Evolutionary conservation across 208 protist species (phyloP).

Genomic region (Wallacemonas sp.): DNA sequence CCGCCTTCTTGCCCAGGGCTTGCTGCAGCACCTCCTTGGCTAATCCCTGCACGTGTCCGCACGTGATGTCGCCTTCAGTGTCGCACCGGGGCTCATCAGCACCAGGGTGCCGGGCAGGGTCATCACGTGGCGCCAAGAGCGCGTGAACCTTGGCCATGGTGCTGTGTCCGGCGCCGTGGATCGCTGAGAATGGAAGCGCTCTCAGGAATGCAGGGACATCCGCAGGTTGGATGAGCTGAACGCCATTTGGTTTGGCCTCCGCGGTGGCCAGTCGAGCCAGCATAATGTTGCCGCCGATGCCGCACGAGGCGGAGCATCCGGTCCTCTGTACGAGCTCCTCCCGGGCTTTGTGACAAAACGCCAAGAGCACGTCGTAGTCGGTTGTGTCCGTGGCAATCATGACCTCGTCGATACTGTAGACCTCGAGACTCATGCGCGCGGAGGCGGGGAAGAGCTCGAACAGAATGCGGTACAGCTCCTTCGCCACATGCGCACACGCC

Average conservation of each 20-base stretch:
- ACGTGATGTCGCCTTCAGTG: constrained; percentile 36
- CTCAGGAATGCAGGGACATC: constrained; percentile 50
- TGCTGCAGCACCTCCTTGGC: constrained; percentile 51
- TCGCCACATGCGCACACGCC: constrained; percentile 57
- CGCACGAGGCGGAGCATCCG: constrained; percentile 82
- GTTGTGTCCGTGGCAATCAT: constrained; percentile 80
- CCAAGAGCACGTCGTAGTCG: constrained; percentile 42
- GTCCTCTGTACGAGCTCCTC: constrained; percentile 49
- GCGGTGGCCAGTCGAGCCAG: constrained; percentile 75
- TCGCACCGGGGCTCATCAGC: constrained; percentile 24
- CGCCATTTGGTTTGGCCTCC: constrained; percentile 76
- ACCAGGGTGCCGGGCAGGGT: neutral
- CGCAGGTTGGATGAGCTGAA: constrained; percentile 40
- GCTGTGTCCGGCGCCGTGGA: constrained; percentile 73
- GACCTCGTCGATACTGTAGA: constrained; percentile 91
- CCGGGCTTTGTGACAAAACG: constrained; percentile 67
- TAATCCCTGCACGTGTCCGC: constrained; percentile 66
- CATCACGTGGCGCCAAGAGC: constrained; percentile 31
- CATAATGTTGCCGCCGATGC: constrained; percentile 86
- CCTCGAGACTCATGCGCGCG: constrained; percentile 75
- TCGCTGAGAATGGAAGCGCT: constrained; percentile 48
- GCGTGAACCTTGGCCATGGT: constrained; percentile 62
- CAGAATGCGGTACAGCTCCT: constrained; percentile 75
- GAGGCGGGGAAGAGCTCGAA: constrained; percentile 57
- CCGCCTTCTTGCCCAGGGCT: constrained; percentile 61